Conservation (phyloP, 2,329 filamentous ascomycete species). For the Stemphylium lycopersici region DNA sequence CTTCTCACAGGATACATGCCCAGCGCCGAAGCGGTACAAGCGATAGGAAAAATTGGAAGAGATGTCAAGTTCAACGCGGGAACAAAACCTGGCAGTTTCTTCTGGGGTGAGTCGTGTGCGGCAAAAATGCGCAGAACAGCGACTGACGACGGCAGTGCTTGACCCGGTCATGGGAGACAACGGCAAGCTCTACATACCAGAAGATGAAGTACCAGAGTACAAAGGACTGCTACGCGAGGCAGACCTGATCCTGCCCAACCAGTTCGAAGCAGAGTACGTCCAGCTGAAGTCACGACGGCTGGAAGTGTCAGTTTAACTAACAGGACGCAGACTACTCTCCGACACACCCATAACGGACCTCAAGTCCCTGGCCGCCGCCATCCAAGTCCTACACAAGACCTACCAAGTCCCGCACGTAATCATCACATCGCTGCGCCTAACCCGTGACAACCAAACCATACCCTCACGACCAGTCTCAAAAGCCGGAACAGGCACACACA, state of each 20-base stretch:
- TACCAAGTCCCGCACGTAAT: slow-evolving; percentile 86
- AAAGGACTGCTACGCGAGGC: slow-evolving; percentile 78
- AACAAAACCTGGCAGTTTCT: slow-evolving; percentile 75
- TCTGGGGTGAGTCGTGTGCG: slow-evolving; percentile 69
- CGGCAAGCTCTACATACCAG: slow-evolving; percentile 85
- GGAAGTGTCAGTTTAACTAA: neutral
- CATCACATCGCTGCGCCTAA: slow-evolving; percentile 84
- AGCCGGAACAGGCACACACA: slow-evolving; percentile 32
- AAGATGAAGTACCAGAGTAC: slow-evolving; percentile 91
- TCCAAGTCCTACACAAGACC: slow-evolving; percentile 75
- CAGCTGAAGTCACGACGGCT: neutral
- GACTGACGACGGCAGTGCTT: slow-evolving; percentile 63
- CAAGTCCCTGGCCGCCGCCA: slow-evolving; percentile 72
- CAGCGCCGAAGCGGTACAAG: slow-evolving; percentile 80
- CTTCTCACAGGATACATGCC: slow-evolving; percentile 95
- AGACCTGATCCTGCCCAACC: slow-evolving; percentile 92
- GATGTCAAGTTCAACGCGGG: slow-evolving; percentile 74
- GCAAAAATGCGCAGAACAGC: no score
- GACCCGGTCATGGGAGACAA: slow-evolving; percentile 99
- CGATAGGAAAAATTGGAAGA: slow-evolving; percentile 81
- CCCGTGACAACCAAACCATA: slow-evolving; percentile 57
- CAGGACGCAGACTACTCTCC: slow-evolving; percentile 70
- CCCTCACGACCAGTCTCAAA: slow-evolving; percentile 43
- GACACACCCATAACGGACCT: slow-evolving; percentile 83
- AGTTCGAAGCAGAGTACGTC: slow-evolving; percentile 91